A percentile compares a stretch with the other conserved stretches of the same genome.
These are phyloP conservation scores for Terfezia boudieri DNA, from an alignment of 495 filamentous ascomycete species.

Conservation along the genomic window DNA sequence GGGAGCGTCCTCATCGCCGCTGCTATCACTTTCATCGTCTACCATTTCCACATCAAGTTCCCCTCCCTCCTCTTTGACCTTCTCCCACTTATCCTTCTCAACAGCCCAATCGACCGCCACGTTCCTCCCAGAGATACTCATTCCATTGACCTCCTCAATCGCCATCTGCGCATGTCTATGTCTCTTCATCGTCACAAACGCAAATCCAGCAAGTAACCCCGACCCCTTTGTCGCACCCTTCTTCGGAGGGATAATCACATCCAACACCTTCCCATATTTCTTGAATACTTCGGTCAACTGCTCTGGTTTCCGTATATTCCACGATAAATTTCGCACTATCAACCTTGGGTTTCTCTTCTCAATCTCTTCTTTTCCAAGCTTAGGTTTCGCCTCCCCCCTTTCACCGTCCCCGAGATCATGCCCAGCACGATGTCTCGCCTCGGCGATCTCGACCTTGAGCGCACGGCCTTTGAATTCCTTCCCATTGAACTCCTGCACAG, in stretches of 20 bases:
- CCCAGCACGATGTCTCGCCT: constrained; percentile 55
- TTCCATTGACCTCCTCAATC: constrained; percentile 65
- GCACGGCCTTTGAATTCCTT: constrained; percentile 51
- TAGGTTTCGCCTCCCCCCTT: constrained; percentile 31
- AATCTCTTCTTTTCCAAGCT: constrained; percentile 24
- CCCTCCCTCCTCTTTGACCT: constrained; percentile 24
- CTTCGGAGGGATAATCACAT: constrained; percentile 53
- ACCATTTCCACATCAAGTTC: constrained; percentile 18
- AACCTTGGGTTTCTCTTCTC: constrained; percentile 41
- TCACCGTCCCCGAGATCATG: constrained; percentile 21
- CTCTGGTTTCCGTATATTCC: constrained; percentile 74
- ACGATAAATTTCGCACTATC: constrained; percentile 88
- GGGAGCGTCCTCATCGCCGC: constrained; percentile 16
- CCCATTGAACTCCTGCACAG: constrained; percentile 55
- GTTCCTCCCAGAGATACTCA: constrained; percentile 61
- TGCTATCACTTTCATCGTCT: constrained; percentile 12
- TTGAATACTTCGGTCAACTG: constrained; percentile 55
- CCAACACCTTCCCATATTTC: constrained; percentile 75
- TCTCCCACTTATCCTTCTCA: constrained; percentile 68
- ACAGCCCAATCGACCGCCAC: constrained; percentile 93
- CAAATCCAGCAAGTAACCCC: constrained; percentile 44
- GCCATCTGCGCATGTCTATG: constrained; percentile 84
- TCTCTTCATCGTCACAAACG: constrained; percentile 72
- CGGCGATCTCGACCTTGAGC: constrained; percentile 67
- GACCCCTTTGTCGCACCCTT: constrained; percentile 19